Conservation (phyloP, 2,329 filamentous ascomycete species). For the Pseudonectria buxi region DNA sequence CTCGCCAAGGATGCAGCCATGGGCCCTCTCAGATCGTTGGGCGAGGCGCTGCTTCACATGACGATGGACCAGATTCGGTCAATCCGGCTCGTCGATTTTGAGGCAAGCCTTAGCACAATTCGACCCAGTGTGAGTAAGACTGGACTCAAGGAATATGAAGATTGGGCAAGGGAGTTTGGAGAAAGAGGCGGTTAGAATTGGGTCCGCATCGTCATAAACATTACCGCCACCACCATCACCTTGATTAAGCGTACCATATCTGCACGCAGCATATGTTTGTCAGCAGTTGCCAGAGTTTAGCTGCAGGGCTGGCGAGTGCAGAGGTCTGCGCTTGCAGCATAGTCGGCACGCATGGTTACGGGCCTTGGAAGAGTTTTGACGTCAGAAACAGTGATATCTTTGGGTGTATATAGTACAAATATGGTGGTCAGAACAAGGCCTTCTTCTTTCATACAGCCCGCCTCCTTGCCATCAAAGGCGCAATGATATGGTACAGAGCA, state of each 20-base stretch:
- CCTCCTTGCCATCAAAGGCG: conserved; percentile 2
- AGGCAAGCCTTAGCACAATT: conserved; percentile 76
- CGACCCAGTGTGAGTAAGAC: conserved; percentile 82
- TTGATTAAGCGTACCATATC: too few relatives aligned
- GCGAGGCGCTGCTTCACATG: conserved; percentile 83
- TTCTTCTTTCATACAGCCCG: conserved; percentile 8
- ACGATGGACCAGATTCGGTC: conserved; percentile 90
- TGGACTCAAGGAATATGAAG: conserved; percentile 82
- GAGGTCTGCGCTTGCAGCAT: too few relatives aligned
- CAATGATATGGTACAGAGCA: conserved; percentile 16
- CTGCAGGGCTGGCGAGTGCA: too few relatives aligned
- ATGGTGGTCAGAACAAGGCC: conserved; percentile 9
- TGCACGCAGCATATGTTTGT: too few relatives aligned
- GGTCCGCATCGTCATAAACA: not conserved
- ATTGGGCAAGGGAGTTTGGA: conserved; percentile 90
- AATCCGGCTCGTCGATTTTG: conserved; percentile 76
- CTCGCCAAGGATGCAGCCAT: conserved; percentile 97
- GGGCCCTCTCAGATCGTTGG: conserved; percentile 84
- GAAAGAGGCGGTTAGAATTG: conserved; percentile 68
- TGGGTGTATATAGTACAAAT: conserved; percentile 17
- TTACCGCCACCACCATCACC: too few relatives aligned
- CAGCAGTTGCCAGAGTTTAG: too few relatives aligned
- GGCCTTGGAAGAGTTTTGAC: too few relatives aligned
- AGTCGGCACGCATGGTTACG: too few relatives aligned
- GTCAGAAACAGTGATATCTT: conserved; percentile 8